Evolutionary conservation across 1,284 basidiomycete genomes (phyloP).

Genomic region (Thecaphora thlaspeos): DNA sequence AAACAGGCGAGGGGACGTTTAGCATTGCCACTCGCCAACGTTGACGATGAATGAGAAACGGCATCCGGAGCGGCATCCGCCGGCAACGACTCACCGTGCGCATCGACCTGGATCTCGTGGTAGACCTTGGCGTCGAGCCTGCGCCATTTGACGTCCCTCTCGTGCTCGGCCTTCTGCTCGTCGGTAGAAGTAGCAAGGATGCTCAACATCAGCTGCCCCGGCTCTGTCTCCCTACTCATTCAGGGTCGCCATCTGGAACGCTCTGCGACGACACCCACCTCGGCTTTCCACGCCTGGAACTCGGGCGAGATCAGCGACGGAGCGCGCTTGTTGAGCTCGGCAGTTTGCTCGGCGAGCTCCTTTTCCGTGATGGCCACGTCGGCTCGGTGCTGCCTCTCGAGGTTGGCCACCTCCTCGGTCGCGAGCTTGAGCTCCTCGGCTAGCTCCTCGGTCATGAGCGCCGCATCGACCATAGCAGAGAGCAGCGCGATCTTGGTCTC

Average conservation of each 20-base stretch:
- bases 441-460: slow-evolving; percentile 22
- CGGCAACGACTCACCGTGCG: slow-evolving; percentile 8
- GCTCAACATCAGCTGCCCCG: no score
- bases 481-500: slow-evolving; percentile 31
- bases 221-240: no score
- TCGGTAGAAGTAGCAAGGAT: background rate
- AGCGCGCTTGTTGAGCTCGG: slow-evolving; percentile 32
- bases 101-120: slow-evolving; percentile 16
- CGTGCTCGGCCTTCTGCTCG: slow-evolving; percentile 14
- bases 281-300: slow-evolving; percentile 28
- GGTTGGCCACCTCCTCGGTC: slow-evolving; percentile 10
- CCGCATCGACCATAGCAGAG: slow-evolving; percentile 23
- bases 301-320: slow-evolving; percentile 28
- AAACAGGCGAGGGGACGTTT: background rate
- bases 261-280: background rate
- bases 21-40: no score
- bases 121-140: slow-evolving; percentile 16
- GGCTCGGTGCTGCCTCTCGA: slow-evolving; percentile 14
- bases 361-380: slow-evolving; percentile 20
- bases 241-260: no score
- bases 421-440: slow-evolving; percentile 32
- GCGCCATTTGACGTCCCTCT: slow-evolving; percentile 22
- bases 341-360: slow-evolving; percentile 29
- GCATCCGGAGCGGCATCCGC: no score
- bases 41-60: no score